Evolutionary conservation across 768 basidiomycete genomes (phyloP).

Genomic region (Pholiota microspora): DNA sequence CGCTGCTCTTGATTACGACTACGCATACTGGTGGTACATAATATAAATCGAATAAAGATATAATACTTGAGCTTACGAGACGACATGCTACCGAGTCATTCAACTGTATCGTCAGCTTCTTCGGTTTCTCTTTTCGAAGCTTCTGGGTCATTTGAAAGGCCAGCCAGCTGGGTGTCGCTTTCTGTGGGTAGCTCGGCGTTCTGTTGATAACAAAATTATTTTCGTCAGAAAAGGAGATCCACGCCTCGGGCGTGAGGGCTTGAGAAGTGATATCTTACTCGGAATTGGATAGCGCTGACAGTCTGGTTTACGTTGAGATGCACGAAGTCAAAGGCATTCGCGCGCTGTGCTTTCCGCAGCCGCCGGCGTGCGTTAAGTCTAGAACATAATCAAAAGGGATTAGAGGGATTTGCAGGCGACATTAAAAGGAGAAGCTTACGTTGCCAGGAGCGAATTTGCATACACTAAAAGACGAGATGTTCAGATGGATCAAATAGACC

Average conservation of each 20-base stretch:
- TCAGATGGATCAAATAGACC: no score
- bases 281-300: conserved; percentile 7
- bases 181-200: neutral
- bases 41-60: neutral
- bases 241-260: neutral
- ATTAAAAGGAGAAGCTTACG: conserved; percentile 3
- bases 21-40: neutral
- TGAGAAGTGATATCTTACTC: neutral
- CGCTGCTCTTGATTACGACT: conserved; percentile 5
- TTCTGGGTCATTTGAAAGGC: neutral
- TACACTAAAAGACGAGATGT: no score
- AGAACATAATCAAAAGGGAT: neutral
- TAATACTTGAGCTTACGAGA: neutral
- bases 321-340: conserved; percentile 3
- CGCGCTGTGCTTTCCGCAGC: conserved; percentile 5
- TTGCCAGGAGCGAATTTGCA: conserved; percentile 40
- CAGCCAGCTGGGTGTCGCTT: conserved; percentile 5
- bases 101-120: neutral
- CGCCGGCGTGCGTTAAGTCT: conserved; percentile 10
- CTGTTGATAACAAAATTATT: neutral
- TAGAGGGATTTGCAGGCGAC: neutral
- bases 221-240: neutral
- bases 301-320: conserved; percentile 6
- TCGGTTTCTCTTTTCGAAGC: neutral
- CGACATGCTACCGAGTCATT: neutral